A percentile compares a stretch with the other conserved stretches of the same genome.
phyloP scores from a whole-genome alignment of 805 yeast species.

The Teunomyces cretensis region DNA sequence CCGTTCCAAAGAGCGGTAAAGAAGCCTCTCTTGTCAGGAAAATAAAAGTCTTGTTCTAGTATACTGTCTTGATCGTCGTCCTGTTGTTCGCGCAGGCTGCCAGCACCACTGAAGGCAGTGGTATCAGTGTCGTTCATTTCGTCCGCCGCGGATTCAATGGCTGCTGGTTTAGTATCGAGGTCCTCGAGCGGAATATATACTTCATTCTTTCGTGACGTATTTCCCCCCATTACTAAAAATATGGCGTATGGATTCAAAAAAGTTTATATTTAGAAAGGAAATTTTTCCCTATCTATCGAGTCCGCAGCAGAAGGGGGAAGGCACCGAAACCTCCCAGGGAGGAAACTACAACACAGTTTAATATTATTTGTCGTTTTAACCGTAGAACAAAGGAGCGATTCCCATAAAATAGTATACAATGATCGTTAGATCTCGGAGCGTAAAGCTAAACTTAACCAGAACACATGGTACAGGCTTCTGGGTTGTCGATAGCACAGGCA shows the following conservation, averaged over 20 bases:
- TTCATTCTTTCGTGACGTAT: not conserved
- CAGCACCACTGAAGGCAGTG: not conserved
- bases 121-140: not conserved
- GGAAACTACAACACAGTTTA: not conserved
- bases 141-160: not conserved
- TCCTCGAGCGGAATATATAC: not conserved
- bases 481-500: constrained; percentile 96
- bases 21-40: constrained; percentile 14
- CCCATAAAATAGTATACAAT: constrained; percentile 4
- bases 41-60: not conserved
- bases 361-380: not conserved
- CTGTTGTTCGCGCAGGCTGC: not conserved
- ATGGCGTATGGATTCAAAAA: not conserved
- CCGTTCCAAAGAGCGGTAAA: constrained; percentile 53
- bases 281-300: not conserved
- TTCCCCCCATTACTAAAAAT: constrained; percentile 3
- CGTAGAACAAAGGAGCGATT: constrained; percentile 5
- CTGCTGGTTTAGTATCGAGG: not conserved
- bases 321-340: not conserved
- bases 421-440: not conserved
- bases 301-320: not conserved
- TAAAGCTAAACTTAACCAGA: constrained; percentile 64
- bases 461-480: constrained; percentile 98
- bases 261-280: not conserved
- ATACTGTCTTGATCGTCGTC: not conserved